Evolutionary conservation across 768 basidiomycete genomes (phyloP).

Genomic region (Boletellus ananas): DNA sequence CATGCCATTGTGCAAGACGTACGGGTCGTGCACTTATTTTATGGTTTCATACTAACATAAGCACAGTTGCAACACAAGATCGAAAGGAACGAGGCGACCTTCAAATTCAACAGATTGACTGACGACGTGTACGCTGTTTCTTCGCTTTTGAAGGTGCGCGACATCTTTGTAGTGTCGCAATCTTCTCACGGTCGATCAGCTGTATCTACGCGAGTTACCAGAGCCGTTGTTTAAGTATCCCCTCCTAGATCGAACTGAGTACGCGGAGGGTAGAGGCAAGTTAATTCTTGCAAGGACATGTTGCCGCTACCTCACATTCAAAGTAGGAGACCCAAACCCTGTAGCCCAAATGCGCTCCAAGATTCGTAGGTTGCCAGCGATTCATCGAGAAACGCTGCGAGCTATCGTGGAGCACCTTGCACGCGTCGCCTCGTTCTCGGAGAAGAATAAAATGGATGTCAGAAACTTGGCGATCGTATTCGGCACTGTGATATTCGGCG

Average conservation of each 20-base stretch:
- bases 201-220: conserved; percentile 82
- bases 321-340: conserved; percentile 66
- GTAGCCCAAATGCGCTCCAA: conserved; percentile 81
- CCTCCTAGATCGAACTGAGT: conserved; percentile 75
- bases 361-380: conserved; percentile 74
- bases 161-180: background rate
- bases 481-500: conserved; percentile 84
- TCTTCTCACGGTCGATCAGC: conserved; percentile 33
- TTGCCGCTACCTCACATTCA: background rate
- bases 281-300: background rate
- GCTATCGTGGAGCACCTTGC: conserved; percentile 80
- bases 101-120: conserved; percentile 62
- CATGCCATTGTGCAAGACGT: conserved; percentile 84
- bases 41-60: conserved; percentile 3
- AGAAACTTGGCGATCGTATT: conserved; percentile 93
- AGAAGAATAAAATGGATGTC: conserved; percentile 90
- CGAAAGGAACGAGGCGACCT: conserved; percentile 75
- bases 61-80: conserved; percentile 78
- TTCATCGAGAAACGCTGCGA: conserved; percentile 83
- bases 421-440: conserved; percentile 58
- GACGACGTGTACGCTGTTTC: conserved; percentile 85
- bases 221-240: conserved; percentile 86
- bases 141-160: conserved; percentile 73
- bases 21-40: conserved; percentile 15
- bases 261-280: conserved; percentile 72